Evolutionary conservation across 208 protist species (phyloP).

Genomic region (Balamuthia mandrillaris): DNA sequence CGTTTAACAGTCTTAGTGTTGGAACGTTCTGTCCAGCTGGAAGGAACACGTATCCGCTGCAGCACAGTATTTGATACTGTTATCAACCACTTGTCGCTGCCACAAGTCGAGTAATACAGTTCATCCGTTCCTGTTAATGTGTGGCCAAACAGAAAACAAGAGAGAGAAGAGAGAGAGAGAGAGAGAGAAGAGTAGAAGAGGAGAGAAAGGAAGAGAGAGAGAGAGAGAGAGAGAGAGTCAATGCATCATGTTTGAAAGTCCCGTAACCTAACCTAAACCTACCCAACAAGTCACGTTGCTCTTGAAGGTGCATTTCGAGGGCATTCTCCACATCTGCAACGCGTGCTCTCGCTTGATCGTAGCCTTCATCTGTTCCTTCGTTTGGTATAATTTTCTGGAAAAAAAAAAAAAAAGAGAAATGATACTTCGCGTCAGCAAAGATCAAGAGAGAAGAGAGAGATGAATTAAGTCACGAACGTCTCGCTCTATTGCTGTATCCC

Average conservation of each 20-base stretch:
- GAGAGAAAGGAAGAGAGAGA: not conserved
- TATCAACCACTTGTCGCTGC: too few species aligned
- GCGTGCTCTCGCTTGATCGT: not conserved
- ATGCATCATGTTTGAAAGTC: not conserved
- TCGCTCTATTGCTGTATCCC: not conserved
- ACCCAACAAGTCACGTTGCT: not conserved
- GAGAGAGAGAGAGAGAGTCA: not conserved
- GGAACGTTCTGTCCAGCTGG: too few species aligned
- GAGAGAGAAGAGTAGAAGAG: not conserved
- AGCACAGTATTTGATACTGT: too few species aligned
- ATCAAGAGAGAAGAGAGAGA: too few species aligned
- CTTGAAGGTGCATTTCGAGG: conserved; percentile 9
- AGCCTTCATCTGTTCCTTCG: not conserved
- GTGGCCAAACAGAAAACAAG: too few species aligned
- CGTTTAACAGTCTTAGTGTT: not conserved
- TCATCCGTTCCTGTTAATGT: too few species aligned
- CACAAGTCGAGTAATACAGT: too few species aligned
- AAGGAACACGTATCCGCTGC: too few species aligned
- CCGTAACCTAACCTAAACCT: not conserved
- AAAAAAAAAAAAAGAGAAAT: too few species aligned
- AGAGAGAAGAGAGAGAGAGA: not conserved
- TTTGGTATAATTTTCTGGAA: conserved; percentile 40
- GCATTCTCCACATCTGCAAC: not conserved
- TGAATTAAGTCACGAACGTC: too few species aligned
- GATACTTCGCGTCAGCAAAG: too few species aligned